Conservation (phyloP, 106 monocot species). For the Allium fistulosum region DNA sequence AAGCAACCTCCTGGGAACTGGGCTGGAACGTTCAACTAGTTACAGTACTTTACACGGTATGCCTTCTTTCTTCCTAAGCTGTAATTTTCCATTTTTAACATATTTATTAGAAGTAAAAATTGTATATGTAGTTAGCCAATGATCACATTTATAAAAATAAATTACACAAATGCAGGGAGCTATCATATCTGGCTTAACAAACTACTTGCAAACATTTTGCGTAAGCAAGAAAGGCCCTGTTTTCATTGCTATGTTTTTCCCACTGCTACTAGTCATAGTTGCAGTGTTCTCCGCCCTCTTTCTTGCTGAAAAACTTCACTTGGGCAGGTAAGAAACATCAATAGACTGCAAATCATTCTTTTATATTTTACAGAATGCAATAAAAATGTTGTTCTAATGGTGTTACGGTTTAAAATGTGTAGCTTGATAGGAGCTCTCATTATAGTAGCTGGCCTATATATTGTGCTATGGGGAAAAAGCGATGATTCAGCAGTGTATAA, state of each 20-base stretch:
- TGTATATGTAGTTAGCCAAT: neutral
- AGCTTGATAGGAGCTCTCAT: slow-evolving; percentile 13
- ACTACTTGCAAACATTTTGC: slow-evolving; percentile 13
- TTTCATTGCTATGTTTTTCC: slow-evolving; percentile 13
- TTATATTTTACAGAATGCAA: neutral
- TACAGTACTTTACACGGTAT: slow-evolving; percentile 37
- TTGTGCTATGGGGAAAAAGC: slow-evolving; percentile 15
- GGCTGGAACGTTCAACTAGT: slow-evolving; percentile 44
- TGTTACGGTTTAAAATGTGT: neutral
- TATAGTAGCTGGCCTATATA: slow-evolving; percentile 13
- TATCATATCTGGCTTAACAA: slow-evolving; percentile 21
- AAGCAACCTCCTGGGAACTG: slow-evolving; percentile 26
- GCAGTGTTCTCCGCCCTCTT: slow-evolving; percentile 7
- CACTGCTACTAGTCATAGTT: slow-evolving; percentile 2
- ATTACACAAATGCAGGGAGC: slow-evolving; percentile 16
- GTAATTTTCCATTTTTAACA: neutral
- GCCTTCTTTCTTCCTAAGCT: neutral
- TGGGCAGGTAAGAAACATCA: slow-evolving; percentile 9
- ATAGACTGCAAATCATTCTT: neutral
- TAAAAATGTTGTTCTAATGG: neutral
- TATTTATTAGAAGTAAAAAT: neutral
- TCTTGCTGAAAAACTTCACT: slow-evolving; percentile 13
- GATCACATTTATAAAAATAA: neutral
- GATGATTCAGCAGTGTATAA: slow-evolving; percentile 1
- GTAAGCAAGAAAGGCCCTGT: slow-evolving; percentile 16